Conservation (phyloP, 2,329 filamentous ascomycete genomes). For the Microdochium bolleyi region DNA sequence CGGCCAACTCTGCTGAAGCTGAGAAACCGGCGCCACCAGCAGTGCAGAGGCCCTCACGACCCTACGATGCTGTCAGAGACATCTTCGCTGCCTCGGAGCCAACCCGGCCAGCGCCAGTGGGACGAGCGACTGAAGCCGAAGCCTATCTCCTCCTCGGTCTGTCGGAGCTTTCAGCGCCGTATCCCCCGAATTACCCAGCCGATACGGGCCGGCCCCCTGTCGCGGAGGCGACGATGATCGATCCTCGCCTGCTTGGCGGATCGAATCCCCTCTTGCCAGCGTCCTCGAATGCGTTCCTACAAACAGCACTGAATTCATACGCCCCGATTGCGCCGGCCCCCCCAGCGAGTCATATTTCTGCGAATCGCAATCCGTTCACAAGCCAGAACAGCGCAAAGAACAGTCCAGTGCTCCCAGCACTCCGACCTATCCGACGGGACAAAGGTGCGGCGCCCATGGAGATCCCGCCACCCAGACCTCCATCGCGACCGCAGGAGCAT, state of each 20-base stretch:
- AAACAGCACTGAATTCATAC: constrained; percentile 27
- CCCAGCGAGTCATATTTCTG: constrained; percentile 3
- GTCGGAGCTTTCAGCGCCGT: not conserved
- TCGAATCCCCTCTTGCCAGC: constrained; percentile 8
- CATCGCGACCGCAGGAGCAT: constrained; percentile 16
- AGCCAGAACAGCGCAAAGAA: constrained; percentile 15
- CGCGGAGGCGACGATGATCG: constrained; percentile 15
- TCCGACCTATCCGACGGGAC: constrained; percentile 20
- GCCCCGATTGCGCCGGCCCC: constrained; percentile 20
- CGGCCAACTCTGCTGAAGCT: not conserved
- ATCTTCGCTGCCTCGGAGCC: constrained; percentile 27
- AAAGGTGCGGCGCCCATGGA: constrained; percentile 9
- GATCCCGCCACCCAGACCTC: constrained; percentile 5
- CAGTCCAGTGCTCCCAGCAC: constrained; percentile 26
- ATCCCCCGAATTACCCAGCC: not conserved
- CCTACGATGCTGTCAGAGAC: constrained; percentile 36
- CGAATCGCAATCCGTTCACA: constrained; percentile 23
- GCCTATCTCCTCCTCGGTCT: constrained; percentile 19
- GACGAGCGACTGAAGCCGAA: constrained; percentile 11
- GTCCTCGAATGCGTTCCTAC: constrained; percentile 22
- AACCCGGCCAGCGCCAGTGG: constrained; percentile 7
- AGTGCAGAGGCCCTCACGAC: constrained; percentile 19
- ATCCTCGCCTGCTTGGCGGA: constrained; percentile 15
- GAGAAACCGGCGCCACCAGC: not conserved
- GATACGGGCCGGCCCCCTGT: not conserved